Percentiles rank a stretch among this genome's conserved stretches.
phyloP scores from a whole-genome alignment of 805 yeast genomes.

The Kregervanrija pseudodelftensis region DNA sequence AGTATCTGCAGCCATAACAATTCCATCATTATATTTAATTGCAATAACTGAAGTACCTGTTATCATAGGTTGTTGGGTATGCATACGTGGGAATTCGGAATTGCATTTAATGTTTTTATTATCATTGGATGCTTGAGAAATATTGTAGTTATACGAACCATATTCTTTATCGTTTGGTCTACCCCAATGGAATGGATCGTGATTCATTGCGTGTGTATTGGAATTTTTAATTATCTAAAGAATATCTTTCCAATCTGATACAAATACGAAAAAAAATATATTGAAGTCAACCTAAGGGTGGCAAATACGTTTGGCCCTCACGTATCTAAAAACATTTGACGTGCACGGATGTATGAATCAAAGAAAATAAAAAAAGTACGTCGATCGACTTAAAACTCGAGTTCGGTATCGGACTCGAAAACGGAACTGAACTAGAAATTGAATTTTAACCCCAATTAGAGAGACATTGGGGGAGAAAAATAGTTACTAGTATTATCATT shows the following conservation, averaged over 20 bases:
- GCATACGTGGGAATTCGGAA: conserved; percentile 59
- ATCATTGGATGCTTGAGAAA: conserved; percentile 51
- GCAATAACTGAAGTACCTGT: conserved; percentile 96
- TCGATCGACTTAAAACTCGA: too few relatives aligned
- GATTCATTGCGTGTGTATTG: conserved; percentile 54
- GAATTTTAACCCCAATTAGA: too few relatives aligned
- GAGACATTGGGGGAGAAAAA: too few relatives aligned
- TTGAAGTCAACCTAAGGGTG: too few relatives aligned
- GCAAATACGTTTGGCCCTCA: too few relatives aligned
- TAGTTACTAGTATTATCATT: too few relatives aligned
- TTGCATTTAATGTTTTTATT: conserved; percentile 11
- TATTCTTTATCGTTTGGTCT: conserved; percentile 80
- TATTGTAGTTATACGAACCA: conserved; percentile 70
- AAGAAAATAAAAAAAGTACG: too few relatives aligned
- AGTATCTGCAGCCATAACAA: conserved; percentile 91
- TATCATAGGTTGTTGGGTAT: conserved; percentile 90
- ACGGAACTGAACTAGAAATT: conserved; percentile 1
- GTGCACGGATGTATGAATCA: too few relatives aligned
- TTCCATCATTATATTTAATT: conserved; percentile 83
- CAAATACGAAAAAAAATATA: too few relatives aligned
- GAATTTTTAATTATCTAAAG: too few relatives aligned
- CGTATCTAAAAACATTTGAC: too few relatives aligned
- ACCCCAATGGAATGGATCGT: conserved; percentile 94
- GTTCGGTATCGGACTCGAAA: conserved; percentile 7
- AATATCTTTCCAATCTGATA: too few relatives aligned